Evolutionary conservation across 1,284 basidiomycete species (phyloP).

Genomic region (Cutaneotrichosporon sp.): DNA sequence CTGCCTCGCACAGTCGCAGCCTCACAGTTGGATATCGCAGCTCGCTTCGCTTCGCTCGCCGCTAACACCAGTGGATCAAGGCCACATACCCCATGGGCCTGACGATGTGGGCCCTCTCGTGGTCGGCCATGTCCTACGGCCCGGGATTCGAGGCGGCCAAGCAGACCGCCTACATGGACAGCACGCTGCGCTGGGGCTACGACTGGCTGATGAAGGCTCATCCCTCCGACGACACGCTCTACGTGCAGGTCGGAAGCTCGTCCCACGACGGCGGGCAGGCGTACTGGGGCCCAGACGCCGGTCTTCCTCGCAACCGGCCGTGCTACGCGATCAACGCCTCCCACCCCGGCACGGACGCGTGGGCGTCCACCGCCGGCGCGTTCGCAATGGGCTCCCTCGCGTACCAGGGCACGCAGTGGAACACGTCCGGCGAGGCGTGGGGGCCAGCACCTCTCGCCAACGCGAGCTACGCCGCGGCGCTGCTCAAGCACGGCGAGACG

Average conservation of each 20-base stretch:
- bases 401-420: constrained; percentile 65
- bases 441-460: constrained; percentile 71
- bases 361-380: constrained; percentile 76
- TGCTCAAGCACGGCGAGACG: constrained; percentile 71
- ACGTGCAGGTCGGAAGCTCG: constrained; percentile 73
- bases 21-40: no score
- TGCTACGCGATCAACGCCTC: constrained; percentile 76
- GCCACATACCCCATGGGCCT: constrained; percentile 77
- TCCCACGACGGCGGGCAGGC: constrained; percentile 62
- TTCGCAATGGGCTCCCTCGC: constrained; percentile 82
- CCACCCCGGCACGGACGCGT: constrained; percentile 82
- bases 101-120: constrained; percentile 77
- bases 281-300: constrained; percentile 77
- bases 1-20: no score
- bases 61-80: constrained; percentile 66
- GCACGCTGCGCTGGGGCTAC: constrained; percentile 82
- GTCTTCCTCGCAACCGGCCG: constrained; percentile 71
- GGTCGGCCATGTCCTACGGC: constrained; percentile 83
- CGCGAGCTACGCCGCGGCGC: constrained; percentile 66
- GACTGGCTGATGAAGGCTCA: constrained; percentile 92
- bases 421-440: constrained; percentile 52
- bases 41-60: neutral
- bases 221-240: constrained; percentile 70
- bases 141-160: constrained; percentile 77
- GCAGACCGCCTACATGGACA: constrained; percentile 85